Evolutionary conservation across 2,329 filamentous ascomycete species (phyloP).

Genomic region (Chaetothyriales sp.): DNA sequence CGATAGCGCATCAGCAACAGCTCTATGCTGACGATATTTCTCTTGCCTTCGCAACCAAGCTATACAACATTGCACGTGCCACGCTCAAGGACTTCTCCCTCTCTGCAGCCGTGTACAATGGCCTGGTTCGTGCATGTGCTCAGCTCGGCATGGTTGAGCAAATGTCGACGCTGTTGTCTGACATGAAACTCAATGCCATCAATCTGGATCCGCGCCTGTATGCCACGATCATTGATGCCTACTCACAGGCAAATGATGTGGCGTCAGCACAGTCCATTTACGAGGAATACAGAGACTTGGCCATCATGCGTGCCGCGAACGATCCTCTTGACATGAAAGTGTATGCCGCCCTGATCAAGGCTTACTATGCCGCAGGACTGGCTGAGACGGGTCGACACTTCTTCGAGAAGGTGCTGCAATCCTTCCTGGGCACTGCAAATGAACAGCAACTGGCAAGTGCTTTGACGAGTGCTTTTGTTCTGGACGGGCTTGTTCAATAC

Average conservation of each 20-base stretch:
- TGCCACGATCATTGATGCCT: slow-evolving; percentile 87
- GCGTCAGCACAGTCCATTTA: slow-evolving; percentile 85
- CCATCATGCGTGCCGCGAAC: slow-evolving; percentile 48
- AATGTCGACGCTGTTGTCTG: slow-evolving; percentile 79
- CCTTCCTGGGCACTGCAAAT: slow-evolving; percentile 32
- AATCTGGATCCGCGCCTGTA: slow-evolving; percentile 69
- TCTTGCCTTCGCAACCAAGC: slow-evolving; percentile 65
- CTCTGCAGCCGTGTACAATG: slow-evolving; percentile 67
- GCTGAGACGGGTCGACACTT: slow-evolving; percentile 71
- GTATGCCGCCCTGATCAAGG: slow-evolving; percentile 81
- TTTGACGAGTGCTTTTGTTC: slow-evolving; percentile 57
- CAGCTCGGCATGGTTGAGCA: slow-evolving; percentile 65
- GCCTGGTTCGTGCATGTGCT: slow-evolving; percentile 76
- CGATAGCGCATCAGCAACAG: slow-evolving; percentile 71
- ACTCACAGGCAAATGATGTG: slow-evolving; percentile 65
- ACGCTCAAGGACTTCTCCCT: slow-evolving; percentile 48
- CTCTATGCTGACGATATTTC: slow-evolving; percentile 80
- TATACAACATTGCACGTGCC: slow-evolving; percentile 63
- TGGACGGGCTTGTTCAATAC: slow-evolving; percentile 63
- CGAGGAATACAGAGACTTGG: slow-evolving; percentile 79
- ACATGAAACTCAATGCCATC: slow-evolving; percentile 69
- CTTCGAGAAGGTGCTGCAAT: slow-evolving; percentile 58
- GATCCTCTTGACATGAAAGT: slow-evolving; percentile 69
- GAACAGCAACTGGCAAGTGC: slow-evolving; percentile 42
- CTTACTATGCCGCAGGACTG: slow-evolving; percentile 71